phyloP scores from a whole-genome alignment of 2,329 filamentous ascomycete genomes.

The Seiridium unicorne region DNA sequence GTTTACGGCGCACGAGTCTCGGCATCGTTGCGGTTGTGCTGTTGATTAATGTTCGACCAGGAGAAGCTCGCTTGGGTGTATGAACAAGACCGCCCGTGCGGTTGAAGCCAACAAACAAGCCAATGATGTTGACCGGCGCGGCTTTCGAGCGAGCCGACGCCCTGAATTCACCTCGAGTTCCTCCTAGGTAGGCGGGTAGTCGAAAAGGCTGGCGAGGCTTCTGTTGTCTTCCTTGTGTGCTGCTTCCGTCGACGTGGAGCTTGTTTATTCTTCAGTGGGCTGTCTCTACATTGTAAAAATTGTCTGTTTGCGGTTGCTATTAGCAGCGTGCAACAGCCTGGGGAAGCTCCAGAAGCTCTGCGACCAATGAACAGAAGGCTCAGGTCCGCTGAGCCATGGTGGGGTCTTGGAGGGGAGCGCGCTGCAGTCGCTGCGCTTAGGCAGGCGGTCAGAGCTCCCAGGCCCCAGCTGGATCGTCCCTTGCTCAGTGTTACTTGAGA shows the following conservation, averaged over 20 bases:
- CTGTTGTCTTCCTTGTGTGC: neutral
- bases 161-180: too few species aligned
- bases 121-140: neutral
- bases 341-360: neutral
- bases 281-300: neutral
- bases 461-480: neutral
- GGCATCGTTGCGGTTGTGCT: conserved; percentile 40
- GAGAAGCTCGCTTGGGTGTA: too few species aligned
- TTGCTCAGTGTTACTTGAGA: too few species aligned
- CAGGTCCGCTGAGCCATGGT: neutral
- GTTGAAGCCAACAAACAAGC: neutral
- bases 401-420: neutral
- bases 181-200: too few species aligned
- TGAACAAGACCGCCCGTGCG: too few species aligned
- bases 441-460: conserved; percentile 7
- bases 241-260: conserved; percentile 4
- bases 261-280: neutral
- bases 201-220: too few species aligned
- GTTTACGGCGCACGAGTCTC: conserved; percentile 80
- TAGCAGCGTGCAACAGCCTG: neutral
- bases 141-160: too few species aligned
- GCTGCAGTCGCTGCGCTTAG: neutral
- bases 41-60: neutral
- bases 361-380: neutral
- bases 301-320: conserved; percentile 2